Conservation (phyloP, 495 filamentous ascomycete species). For the Neurospora sublineolata region DNA sequence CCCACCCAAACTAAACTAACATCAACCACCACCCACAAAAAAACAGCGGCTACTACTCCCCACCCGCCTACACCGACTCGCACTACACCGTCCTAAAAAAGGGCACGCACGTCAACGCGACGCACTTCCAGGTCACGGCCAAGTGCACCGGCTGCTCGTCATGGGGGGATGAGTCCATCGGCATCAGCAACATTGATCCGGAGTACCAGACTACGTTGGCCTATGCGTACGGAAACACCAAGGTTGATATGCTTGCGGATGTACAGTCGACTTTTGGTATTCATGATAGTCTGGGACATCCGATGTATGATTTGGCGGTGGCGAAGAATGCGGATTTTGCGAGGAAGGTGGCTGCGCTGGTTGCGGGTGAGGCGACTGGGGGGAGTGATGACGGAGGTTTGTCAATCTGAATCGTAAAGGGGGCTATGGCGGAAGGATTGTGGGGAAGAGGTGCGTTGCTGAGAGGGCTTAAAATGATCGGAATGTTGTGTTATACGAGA, state of each 20-base stretch:
- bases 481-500: neutral
- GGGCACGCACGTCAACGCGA: constrained; percentile 33
- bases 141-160: constrained; percentile 31
- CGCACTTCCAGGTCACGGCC: constrained; percentile 35
- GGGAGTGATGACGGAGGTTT: neutral
- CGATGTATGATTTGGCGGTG: constrained; percentile 26
- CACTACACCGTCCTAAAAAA: constrained; percentile 30
- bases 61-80: constrained; percentile 21
- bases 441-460: neutral
- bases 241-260: constrained; percentile 26
- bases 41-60: constrained; percentile 33
- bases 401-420: neutral
- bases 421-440: too few species aligned
- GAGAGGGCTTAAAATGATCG: neutral
- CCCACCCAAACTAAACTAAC: neutral
- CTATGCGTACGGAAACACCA: constrained; percentile 25
- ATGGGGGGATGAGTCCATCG: constrained; percentile 33
- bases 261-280: constrained; percentile 28
- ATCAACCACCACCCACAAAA: neutral
- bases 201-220: constrained; percentile 26
- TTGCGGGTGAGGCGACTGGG: neutral
- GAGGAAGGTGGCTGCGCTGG: constrained; percentile 9
- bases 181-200: constrained; percentile 26
- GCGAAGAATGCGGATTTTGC: constrained; percentile 20
- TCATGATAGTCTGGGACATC: constrained; percentile 35